Conservation (phyloP, 768 basidiomycete genomes). For the Leccinum obscurum region DNA sequence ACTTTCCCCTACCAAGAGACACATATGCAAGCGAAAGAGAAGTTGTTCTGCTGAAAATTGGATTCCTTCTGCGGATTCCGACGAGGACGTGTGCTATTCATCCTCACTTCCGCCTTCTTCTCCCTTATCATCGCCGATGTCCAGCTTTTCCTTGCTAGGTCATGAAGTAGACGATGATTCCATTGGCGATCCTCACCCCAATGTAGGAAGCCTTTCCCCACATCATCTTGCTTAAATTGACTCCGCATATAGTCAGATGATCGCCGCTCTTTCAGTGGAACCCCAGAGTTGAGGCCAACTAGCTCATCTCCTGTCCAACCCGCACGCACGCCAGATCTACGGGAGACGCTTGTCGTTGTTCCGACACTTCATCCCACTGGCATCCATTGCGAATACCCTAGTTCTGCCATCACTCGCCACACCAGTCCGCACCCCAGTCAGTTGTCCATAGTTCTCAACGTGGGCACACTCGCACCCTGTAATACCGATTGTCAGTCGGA, state of each 20-base stretch:
- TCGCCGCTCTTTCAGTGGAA: constrained; percentile 2
- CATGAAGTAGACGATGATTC: constrained; percentile 17
- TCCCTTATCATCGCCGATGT: constrained; percentile 45
- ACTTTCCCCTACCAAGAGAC: constrained; percentile 3
- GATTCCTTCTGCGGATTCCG: constrained; percentile 5
- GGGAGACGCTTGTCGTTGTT: neutral
- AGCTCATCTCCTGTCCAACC: constrained; percentile 15
- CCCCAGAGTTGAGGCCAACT: constrained; percentile 15
- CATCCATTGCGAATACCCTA: neutral
- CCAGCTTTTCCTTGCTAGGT: constrained; percentile 37
- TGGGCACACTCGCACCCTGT: neutral
- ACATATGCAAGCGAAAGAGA: constrained; percentile 1
- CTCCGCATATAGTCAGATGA: constrained; percentile 15
- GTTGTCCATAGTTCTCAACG: neutral
- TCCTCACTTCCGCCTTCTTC: constrained; percentile 42
- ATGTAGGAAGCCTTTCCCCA: constrained; percentile 29
- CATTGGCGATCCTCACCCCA: constrained; percentile 18
- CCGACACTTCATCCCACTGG: neutral
- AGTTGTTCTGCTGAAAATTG: constrained; percentile 3
- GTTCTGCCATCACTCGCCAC: constrained; percentile 2
- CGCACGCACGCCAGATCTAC: neutral
- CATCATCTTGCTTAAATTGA: constrained; percentile 2
- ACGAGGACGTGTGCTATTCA: constrained; percentile 22
- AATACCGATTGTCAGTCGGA: constrained; percentile 2
- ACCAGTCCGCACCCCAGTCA: neutral